Evolutionary conservation across 2,329 filamentous ascomycete genomes (phyloP).

Genomic region (Epichloe scottii): DNA sequence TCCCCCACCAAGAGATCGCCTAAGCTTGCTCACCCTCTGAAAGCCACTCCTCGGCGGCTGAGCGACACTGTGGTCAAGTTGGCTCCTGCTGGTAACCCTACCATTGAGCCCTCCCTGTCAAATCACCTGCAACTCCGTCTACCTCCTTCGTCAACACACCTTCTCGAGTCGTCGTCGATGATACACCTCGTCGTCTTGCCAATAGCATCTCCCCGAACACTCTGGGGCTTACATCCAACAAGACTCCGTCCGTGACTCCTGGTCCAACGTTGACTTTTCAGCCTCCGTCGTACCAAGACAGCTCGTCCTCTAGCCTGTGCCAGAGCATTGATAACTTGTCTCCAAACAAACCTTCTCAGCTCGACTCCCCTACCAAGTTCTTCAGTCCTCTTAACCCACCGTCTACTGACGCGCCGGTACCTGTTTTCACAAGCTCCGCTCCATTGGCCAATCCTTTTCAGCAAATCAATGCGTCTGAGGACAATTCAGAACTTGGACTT

Average conservation of each 20-base stretch:
- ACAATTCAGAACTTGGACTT: slow-evolving; percentile 11
- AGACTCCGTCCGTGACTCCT: background rate
- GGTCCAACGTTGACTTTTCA: background rate
- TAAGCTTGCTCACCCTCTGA: slow-evolving; percentile 16
- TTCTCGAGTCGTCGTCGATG: background rate
- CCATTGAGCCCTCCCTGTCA: slow-evolving; percentile 18
- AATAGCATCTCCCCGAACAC: background rate
- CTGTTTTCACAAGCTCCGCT: background rate
- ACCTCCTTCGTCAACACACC: slow-evolving; percentile 12
- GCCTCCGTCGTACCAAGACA: background rate
- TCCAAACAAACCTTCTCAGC: background rate
- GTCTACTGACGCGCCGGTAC: background rate
- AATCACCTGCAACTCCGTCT: slow-evolving; percentile 16
- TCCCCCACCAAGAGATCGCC: slow-evolving; percentile 20
- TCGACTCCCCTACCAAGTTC: background rate
- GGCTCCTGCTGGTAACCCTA: slow-evolving; percentile 14
- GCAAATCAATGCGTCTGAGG: background rate
- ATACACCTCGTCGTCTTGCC: background rate
- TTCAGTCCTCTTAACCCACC: background rate
- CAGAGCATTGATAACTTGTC: background rate
- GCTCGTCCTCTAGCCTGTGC: background rate
- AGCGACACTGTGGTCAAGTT: slow-evolving; percentile 18
- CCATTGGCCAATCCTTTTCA: background rate
- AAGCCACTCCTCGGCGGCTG: slow-evolving; percentile 14
- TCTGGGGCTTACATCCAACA: background rate